Conservation (phyloP, 495 filamentous ascomycete genomes). For the Xylaria intraflava region DNA sequence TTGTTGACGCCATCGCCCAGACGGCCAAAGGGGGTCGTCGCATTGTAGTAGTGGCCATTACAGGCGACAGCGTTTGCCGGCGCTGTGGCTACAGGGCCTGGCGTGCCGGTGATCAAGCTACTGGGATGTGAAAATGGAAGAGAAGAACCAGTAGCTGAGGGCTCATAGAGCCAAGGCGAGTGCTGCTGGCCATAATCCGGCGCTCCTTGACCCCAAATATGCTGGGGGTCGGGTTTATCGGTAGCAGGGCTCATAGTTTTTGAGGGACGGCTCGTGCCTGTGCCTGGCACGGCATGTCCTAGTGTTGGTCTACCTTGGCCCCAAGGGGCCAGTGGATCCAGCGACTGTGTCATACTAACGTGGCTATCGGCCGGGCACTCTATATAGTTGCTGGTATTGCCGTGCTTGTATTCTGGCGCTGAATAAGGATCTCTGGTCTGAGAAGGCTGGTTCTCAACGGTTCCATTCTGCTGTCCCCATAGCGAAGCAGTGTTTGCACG, state of each 20-base stretch:
- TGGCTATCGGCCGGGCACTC: conserved; percentile 16
- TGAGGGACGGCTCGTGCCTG: neutral
- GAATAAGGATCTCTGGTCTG: neutral
- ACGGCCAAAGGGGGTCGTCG: conserved; percentile 17
- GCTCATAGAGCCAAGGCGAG: neutral
- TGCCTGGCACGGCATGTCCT: neutral
- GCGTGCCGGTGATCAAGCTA: conserved; percentile 30
- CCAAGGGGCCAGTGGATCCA: conserved; percentile 8
- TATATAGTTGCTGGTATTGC: conserved; percentile 6
- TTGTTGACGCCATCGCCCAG: conserved; percentile 15
- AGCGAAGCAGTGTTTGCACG: conserved; percentile 1
- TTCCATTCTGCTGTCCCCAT: conserved; percentile 1
- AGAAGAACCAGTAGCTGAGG: conserved; percentile 7
- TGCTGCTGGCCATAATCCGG: conserved; percentile 10
- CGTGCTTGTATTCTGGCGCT: neutral
- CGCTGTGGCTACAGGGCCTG: conserved; percentile 6
- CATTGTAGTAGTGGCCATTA: conserved; percentile 21
- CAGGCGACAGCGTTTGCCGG: conserved; percentile 14
- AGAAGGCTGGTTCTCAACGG: neutral
- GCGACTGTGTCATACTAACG: neutral
- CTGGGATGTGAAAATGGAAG: conserved; percentile 28
- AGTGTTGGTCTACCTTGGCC: conserved; percentile 5
- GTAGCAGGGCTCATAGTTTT: conserved; percentile 9
- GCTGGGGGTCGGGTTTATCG: conserved; percentile 2
- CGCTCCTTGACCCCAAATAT: conserved; percentile 8